Conservation (phyloP, 129 eudicot genomes). For the Chrysanthemum seticuspe region DNA sequence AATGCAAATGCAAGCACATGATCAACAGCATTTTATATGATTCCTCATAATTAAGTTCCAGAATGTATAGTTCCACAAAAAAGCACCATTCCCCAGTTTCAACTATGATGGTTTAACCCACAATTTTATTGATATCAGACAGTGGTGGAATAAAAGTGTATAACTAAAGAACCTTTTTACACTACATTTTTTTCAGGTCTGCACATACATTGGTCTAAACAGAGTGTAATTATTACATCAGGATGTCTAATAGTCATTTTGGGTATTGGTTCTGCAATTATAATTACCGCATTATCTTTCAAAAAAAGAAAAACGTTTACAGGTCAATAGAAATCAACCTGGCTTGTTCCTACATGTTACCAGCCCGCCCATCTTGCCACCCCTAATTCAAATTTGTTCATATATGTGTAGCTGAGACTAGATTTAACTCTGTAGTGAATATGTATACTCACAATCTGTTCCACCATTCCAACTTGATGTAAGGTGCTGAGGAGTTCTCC, state of each 20-base stretch:
- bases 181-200: not conserved
- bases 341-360: not conserved
- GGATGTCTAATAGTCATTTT: not conserved
- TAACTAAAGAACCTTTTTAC: not conserved
- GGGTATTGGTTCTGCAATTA: not conserved
- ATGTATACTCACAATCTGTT: slow-evolving; percentile 66
- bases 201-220: not conserved
- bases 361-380: slow-evolving; percentile 3
- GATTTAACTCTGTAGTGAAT: not conserved
- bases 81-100: not conserved
- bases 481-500: slow-evolving; percentile 96
- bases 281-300: not conserved
- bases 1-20: slow-evolving; percentile 3
- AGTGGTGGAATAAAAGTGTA: not conserved
- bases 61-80: slow-evolving; percentile 1
- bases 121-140: not conserved
- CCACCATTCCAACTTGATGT: slow-evolving; percentile 92
- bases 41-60: not conserved
- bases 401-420: not conserved
- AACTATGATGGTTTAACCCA: not conserved
- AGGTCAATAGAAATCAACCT: not conserved
- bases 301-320: not conserved
- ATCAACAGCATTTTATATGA: not conserved
- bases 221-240: not conserved
- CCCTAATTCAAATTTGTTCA: not conserved